These are phyloP conservation scores for Orbilia oligospora DNA, from an alignment of 2,329 filamentous ascomycete genomes.

Conservation along the genomic window DNA sequence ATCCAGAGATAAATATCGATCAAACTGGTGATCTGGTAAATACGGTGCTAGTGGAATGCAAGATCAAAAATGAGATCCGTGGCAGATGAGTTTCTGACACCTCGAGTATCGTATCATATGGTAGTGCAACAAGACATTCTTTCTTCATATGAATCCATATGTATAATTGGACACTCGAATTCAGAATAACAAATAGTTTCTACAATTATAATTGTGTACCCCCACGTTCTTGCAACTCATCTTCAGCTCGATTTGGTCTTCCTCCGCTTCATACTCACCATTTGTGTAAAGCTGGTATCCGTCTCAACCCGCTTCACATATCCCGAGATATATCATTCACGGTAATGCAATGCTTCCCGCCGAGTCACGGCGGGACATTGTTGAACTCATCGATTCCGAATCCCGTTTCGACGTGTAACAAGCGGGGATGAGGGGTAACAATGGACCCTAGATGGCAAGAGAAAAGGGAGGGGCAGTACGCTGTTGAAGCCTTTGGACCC, in stretches of 20 bases:
- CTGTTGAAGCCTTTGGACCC: constrained; percentile 20
- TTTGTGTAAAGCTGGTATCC: constrained; percentile 41
- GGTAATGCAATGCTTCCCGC: constrained; percentile 45
- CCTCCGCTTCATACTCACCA: constrained; percentile 23
- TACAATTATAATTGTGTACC: constrained; percentile 11
- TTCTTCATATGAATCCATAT: neutral
- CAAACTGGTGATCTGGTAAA: constrained; percentile 21
- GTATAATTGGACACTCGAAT: neutral
- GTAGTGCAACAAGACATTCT: constrained; percentile 24
- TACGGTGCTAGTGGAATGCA: neutral
- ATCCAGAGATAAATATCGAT: constrained; percentile 9
- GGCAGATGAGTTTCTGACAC: constrained; percentile 5
- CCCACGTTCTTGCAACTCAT: constrained; percentile 16
- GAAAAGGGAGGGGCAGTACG: constrained; percentile 9
- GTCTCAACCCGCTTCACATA: constrained; percentile 42
- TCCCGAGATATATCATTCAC: constrained; percentile 24
- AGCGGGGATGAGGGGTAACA: constrained; percentile 33
- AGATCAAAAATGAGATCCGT: constrained; percentile 24
- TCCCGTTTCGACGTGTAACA: constrained; percentile 46
- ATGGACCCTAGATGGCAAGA: constrained; percentile 5
- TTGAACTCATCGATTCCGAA: constrained; percentile 34
- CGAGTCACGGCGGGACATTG: constrained; percentile 34
- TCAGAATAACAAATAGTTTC: neutral
- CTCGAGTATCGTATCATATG: constrained; percentile 26
- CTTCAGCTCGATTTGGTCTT: constrained; percentile 15